Base-by-base conservation (phyloP, 1,284 basidiomycete species). In the Abortiporus biennis region DNA sequence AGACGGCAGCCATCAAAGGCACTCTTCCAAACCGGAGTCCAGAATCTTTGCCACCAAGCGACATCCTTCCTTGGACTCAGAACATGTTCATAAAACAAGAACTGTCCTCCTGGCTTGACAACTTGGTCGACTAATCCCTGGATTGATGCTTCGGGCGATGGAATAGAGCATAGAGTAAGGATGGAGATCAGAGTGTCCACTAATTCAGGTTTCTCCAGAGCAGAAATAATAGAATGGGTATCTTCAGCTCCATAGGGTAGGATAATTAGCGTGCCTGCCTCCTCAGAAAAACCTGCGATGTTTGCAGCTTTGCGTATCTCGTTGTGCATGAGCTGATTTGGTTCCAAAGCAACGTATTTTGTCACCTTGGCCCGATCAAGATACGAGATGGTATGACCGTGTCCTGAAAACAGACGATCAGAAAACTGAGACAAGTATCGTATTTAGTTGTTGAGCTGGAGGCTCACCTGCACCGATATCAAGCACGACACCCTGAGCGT, bases 31-130 rank as follows among this genome's bases (percentile, higher is more conserved):
- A 85, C 9, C 1, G 82, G 83, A 3, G 78, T 69, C 80, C 81
- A 85, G 39, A 81, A 68, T 1, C 64, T 50, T 58, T 87, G 84
- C 79, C 80, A 85, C 71, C 75, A 72, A 6, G 70, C 70, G 2
- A 81, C 69, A 41, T 75, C 72, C n/a, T 53, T 43, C 0, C 58
- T 52, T 1, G 65, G 67, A 48, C 69, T 80, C 35, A 67, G 59
- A 6, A 84, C 78, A 51, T 86, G 82, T 57, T 86, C 83, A 47
- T 76, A 77, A 52, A 75, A 77, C 15, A 85, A 61, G 1, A 86
- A 47, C 44, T 68, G 63, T 0, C 82, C 83, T 0, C 76, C 78
- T 0, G 77, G 69, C 44, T 68, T 72, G 22, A 86, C 65, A 2
- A 76, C 63, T 9, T 71, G 64, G 1, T 60, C 55, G 4, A 71